phyloP scores from a whole-genome alignment of 2,329 filamentous ascomycete genomes.

The Teratosphaeria nubilosa region DNA sequence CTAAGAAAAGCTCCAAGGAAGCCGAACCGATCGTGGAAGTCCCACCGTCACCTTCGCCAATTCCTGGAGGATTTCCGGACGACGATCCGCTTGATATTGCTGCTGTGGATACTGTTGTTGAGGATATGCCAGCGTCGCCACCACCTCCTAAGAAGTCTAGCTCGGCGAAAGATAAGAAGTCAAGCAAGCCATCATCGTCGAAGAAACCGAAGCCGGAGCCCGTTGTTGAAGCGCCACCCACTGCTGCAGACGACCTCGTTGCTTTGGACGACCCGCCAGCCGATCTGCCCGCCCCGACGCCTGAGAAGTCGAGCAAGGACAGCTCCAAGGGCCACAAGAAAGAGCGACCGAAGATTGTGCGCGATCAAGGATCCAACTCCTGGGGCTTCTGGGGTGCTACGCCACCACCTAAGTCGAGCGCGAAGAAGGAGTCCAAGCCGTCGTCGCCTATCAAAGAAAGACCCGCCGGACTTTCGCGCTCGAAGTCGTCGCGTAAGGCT shows the following conservation, averaged over 20 bases:
- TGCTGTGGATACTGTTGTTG: not conserved
- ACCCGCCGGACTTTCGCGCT: slow-evolving; percentile 37
- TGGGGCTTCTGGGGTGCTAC: slow-evolving; percentile 68
- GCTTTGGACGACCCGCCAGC: slow-evolving; percentile 23
- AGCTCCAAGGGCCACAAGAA: slow-evolving; percentile 55
- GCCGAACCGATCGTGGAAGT: slow-evolving; percentile 10
- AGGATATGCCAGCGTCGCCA: slow-evolving; percentile 8
- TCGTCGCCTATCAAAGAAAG: slow-evolving; percentile 32
- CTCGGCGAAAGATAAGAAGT: slow-evolving; percentile 19
- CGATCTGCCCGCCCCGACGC: slow-evolving; percentile 41
- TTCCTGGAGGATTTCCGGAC: slow-evolving; percentile 38
- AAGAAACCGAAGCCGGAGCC: slow-evolving; percentile 16
- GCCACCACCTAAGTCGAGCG: slow-evolving; percentile 19
- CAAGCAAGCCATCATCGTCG: slow-evolving; percentile 18
- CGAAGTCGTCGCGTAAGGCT: slow-evolving; percentile 47
- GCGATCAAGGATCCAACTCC: slow-evolving; percentile 49
- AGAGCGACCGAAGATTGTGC: slow-evolving; percentile 66
- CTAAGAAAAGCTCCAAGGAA: slow-evolving; percentile 11
- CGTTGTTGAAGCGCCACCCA: slow-evolving; percentile 8
- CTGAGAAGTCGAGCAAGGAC: slow-evolving; percentile 32
- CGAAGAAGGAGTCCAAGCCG: slow-evolving; percentile 31
- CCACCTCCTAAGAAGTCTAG: slow-evolving; percentile 9
- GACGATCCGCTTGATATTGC: slow-evolving; percentile 29
- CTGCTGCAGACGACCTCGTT: slow-evolving; percentile 17
- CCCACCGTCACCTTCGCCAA: slow-evolving; percentile 22